Conservation (phyloP, 345 rosid species). For the Dipteronia sinensis region DNA sequence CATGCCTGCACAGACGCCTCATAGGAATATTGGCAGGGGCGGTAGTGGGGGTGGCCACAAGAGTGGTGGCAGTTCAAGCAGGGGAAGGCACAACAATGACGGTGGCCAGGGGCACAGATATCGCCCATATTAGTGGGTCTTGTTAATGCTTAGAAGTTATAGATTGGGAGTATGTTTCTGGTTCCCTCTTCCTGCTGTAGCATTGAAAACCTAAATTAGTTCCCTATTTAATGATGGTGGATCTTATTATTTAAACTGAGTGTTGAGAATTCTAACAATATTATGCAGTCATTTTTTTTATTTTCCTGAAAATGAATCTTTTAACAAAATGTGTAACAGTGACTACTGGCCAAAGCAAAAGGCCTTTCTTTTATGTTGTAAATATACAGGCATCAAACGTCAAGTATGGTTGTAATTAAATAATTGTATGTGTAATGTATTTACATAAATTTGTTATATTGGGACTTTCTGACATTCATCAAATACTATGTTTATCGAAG, state of each 20-base stretch:
- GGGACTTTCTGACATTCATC: too few species aligned
- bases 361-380: too few species aligned
- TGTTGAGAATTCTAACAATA: neutral
- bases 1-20: conserved; percentile 34
- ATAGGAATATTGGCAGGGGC: conserved; percentile 30
- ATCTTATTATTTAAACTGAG: neutral
- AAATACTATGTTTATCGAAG: too few species aligned
- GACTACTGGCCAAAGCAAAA: too few species aligned
- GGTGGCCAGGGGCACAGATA: conserved; percentile 46
- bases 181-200: neutral
- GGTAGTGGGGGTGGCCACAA: conserved; percentile 41
- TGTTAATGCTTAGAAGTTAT: neutral
- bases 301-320: neutral
- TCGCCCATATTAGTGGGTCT: conserved; percentile 47
- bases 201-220: neutral
- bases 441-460: neutral
- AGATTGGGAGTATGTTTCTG: neutral
- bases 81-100: conserved; percentile 49
- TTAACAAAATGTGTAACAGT: neutral
- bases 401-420: neutral
- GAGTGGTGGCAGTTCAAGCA: conserved; percentile 45
- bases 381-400: neutral
- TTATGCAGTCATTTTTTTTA: neutral
- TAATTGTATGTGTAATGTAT: too few species aligned
- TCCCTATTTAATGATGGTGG: neutral